phyloP scores from a whole-genome alignment of 768 basidiomycete species.

The Collybia mongolica region DNA sequence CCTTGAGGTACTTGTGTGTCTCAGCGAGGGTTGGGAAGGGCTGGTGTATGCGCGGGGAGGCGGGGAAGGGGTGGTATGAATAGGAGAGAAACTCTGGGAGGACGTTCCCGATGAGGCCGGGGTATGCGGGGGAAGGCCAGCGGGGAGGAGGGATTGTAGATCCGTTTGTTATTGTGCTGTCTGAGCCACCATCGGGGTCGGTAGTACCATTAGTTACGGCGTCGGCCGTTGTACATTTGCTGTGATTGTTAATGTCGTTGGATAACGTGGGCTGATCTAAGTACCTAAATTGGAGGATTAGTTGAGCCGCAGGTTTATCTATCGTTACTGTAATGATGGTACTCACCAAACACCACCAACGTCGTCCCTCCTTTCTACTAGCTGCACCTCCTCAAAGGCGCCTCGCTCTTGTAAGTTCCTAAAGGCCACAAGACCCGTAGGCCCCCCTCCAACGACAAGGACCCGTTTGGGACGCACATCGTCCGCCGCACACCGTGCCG shows the following conservation, averaged over 20 bases:
- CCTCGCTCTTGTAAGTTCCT: conserved; percentile 45
- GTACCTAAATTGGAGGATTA: conserved; percentile 21
- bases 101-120: conserved; percentile 48
- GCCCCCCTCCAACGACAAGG: conserved; percentile 47
- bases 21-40: conserved; percentile 40
- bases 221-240: not conserved
- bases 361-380: conserved; percentile 45
- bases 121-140: conserved; percentile 51
- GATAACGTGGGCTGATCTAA: conserved; percentile 20
- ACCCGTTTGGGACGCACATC: conserved; percentile 24
- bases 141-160: conserved; percentile 13
- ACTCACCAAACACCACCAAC: conserved; percentile 53
- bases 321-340: not conserved
- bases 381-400: conserved; percentile 38
- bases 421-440: conserved; percentile 45
- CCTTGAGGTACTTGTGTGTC: conserved; percentile 34
- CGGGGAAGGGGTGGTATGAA: conserved; percentile 34
- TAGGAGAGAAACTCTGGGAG: conserved; percentile 43
- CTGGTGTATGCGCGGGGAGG: conserved; percentile 26
- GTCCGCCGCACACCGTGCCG: not conserved
- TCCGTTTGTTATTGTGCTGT: no score
- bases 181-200: not conserved
- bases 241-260: no score
- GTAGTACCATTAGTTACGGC: not conserved
- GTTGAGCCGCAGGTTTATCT: not conserved